Percentiles rank a stretch among this genome's conserved stretches.
These are phyloP conservation scores for Nidula niveotomentosa DNA, from an alignment of 1,284 basidiomycete genomes.

Conservation along the genomic window DNA sequence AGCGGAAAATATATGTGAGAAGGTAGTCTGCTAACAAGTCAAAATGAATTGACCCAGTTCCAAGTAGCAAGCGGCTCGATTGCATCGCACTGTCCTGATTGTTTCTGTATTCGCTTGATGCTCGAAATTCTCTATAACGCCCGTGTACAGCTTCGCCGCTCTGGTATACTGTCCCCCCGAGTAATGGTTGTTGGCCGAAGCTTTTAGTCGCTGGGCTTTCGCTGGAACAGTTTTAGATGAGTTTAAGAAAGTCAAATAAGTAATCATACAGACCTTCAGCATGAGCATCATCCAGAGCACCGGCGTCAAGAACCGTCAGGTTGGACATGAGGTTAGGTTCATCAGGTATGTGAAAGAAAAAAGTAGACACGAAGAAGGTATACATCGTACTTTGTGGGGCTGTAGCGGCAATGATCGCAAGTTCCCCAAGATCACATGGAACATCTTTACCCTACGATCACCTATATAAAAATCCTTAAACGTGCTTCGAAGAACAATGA, in stretches of 20 bases:
- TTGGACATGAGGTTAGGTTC: neutral
- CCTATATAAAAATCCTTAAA: no score
- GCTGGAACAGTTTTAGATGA: neutral
- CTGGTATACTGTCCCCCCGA: neutral
- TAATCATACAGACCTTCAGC: neutral
- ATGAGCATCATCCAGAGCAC: neutral
- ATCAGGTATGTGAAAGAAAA: neutral
- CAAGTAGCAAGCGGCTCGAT: conserved; percentile 17
- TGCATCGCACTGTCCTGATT: conserved; percentile 13
- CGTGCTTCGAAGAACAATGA: no score
- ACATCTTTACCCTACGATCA: no score
- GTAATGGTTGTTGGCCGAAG: neutral
- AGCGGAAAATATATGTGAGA: no score
- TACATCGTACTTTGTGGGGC: neutral
- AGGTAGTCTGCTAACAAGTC: neutral
- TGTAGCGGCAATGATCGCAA: neutral
- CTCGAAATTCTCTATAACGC: conserved; percentile 8
- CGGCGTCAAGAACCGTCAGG: neutral
- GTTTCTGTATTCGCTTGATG: conserved; percentile 4
- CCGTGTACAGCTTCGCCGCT: conserved; percentile 9
- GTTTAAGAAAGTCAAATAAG: neutral
- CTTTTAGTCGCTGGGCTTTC: neutral
- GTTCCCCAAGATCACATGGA: no score
- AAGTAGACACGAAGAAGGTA: neutral
- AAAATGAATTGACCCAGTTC: conserved; percentile 12